Conservation (phyloP, 768 basidiomycete species). For the Boletus reticulatus region DNA sequence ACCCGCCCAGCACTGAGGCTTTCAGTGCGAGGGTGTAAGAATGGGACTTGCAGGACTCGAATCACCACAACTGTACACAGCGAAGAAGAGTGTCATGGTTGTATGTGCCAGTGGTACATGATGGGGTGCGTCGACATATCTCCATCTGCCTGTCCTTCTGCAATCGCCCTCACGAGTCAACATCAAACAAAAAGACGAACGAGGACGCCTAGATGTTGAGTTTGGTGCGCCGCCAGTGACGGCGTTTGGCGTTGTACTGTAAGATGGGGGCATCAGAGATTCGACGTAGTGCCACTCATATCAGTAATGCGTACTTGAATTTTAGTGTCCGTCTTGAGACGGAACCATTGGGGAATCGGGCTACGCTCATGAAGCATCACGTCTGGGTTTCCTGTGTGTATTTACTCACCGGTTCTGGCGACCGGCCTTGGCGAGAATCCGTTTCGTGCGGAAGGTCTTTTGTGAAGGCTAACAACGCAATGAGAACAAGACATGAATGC, state of each 20-base stretch:
- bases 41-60: background rate
- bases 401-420: constrained; percentile 88
- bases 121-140: constrained; percentile 16
- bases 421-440: constrained; percentile 91
- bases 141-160: constrained; percentile 11
- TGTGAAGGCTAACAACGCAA: constrained; percentile 78
- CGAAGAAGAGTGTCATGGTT: constrained; percentile 5
- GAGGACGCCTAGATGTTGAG: constrained; percentile 75
- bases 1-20: too few species aligned
- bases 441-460: constrained; percentile 98
- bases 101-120: constrained; percentile 29
- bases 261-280: background rate
- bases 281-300: background rate
- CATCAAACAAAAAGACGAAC: background rate
- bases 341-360: constrained; percentile 99
- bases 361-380: constrained; percentile 37
- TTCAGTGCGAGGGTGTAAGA: background rate
- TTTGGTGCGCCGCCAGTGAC: constrained; percentile 99
- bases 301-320: constrained; percentile 59
- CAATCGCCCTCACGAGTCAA: background rate
- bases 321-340: constrained; percentile 93
- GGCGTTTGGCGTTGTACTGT: constrained; percentile 92
- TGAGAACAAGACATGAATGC: background rate
- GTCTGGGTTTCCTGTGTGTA: background rate
- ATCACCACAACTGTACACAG: too few species aligned